A percentile compares a stretch with the other conserved stretches of the same genome.
These are phyloP conservation scores for Rhododendron simsii DNA, from an alignment of 148 eudicot genomes.

Conservation along the genomic window DNA sequence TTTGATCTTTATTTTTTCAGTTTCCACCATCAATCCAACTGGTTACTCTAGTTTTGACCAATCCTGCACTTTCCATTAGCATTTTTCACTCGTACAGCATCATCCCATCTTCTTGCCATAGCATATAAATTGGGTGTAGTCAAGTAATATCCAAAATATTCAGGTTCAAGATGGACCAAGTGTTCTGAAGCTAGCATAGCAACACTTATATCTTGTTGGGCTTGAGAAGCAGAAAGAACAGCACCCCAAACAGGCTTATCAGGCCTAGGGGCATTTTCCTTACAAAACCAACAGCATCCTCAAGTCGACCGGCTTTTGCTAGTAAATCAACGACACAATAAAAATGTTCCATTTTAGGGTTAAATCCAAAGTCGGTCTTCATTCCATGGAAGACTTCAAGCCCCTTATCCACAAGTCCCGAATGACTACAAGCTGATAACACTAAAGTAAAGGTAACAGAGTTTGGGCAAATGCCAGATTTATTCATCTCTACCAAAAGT, in stretches of 20 bases:
- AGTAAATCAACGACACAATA: too few species aligned
- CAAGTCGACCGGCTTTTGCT: too few species aligned
- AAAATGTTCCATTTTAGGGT: slow-evolving; percentile 16
- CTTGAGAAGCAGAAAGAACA: slow-evolving; percentile 35
- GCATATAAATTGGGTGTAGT: slow-evolving; percentile 38
- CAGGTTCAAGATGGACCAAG: slow-evolving; percentile 40
- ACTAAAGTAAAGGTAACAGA: slow-evolving; percentile 47
- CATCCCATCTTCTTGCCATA: slow-evolving; percentile 7
- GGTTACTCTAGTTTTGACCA: too few species aligned
- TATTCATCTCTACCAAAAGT: slow-evolving; percentile 31
- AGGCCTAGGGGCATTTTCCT: slow-evolving; percentile 29
- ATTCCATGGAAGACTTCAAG: slow-evolving; percentile 34
- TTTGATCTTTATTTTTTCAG: not conserved
- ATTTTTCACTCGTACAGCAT: not conserved
- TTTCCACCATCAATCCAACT: too few species aligned
- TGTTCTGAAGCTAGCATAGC: not conserved
- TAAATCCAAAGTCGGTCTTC: slow-evolving; percentile 14
- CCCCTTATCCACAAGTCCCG: slow-evolving; percentile 44
- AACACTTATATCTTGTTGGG: too few species aligned
- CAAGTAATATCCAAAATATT: slow-evolving; percentile 49
- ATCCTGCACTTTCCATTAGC: too few species aligned
- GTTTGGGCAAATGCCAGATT: slow-evolving; percentile 30
- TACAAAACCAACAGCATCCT: slow-evolving; percentile 2
- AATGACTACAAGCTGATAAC: slow-evolving; percentile 47
- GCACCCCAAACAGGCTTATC: slow-evolving; percentile 50